A percentile compares a stretch with the other conserved stretches of the same genome.
These are phyloP conservation scores for Aspergillus sp. DNA, from an alignment of 2,329 filamentous ascomycete species.

Conservation along the genomic window DNA sequence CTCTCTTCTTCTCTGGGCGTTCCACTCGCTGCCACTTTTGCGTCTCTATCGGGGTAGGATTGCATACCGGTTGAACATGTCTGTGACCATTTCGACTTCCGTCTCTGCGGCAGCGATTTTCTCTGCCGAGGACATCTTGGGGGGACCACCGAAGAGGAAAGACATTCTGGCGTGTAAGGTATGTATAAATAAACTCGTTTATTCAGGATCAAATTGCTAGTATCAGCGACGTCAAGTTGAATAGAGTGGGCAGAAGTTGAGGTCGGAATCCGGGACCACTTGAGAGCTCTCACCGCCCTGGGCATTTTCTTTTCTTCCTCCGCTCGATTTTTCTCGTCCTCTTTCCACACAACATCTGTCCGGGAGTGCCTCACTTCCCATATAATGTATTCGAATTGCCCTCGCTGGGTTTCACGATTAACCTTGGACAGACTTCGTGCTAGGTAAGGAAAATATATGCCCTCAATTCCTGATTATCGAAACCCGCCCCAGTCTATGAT, in stretches of 20 bases:
- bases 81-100: constrained; percentile 94
- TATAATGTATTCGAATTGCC: constrained; percentile 33
- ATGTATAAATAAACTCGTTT: no score
- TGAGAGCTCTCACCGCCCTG: constrained; percentile 9
- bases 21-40: not conserved
- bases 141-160: constrained; percentile 62
- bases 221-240: no score
- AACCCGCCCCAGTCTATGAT: constrained; percentile 27
- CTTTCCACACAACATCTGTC: constrained; percentile 3
- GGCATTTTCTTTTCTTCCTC: constrained; percentile 10
- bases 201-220: no score
- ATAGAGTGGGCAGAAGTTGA: not conserved
- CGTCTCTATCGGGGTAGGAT: not conserved
- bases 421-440: constrained; percentile 17
- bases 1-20: no score
- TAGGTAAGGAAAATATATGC: constrained; percentile 26
- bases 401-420: constrained; percentile 21
- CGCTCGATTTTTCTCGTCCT: constrained; percentile 6
- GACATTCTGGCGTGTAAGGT: constrained; percentile 48
- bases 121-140: constrained; percentile 87
- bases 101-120: constrained; percentile 95
- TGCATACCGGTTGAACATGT: constrained; percentile 92
- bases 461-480: not conserved
- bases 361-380: constrained; percentile 3
- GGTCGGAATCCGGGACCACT: not conserved